phyloP scores from a whole-genome alignment of 257 asterid genomes.

The Catharanthus roseus region DNA sequence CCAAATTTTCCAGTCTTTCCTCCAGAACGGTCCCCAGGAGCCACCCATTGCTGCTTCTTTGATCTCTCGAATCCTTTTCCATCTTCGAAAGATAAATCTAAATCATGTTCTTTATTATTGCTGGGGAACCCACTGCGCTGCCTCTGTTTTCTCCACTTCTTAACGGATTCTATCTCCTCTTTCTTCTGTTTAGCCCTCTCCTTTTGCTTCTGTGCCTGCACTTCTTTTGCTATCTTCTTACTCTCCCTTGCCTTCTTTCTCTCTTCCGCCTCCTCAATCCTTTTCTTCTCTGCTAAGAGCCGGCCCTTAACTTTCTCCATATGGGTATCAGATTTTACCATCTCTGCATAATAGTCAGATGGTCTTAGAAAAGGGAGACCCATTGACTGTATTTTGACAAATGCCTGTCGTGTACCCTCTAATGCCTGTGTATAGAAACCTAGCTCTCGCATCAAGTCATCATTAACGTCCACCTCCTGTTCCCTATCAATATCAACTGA shows the following conservation, averaged over 20 bases:
- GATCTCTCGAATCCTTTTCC: conserved; percentile 58
- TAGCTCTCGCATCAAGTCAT: conserved; percentile 72
- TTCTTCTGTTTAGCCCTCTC: conserved; percentile 90
- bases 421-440: conserved; percentile 85
- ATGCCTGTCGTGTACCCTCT: conserved; percentile 68
- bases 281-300: conserved; percentile 71
- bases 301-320: conserved; percentile 91
- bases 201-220: conserved; percentile 65
- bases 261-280: conserved; percentile 79
- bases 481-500: conserved; percentile 51
- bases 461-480: conserved; percentile 72
- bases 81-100: conserved; percentile 58
- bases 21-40: conserved; percentile 85
- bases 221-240: conserved; percentile 79
- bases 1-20: conserved; percentile 47
- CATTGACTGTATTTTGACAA: conserved; percentile 46
- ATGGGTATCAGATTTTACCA: conserved; percentile 82
- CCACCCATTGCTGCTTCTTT: conserved; percentile 58
- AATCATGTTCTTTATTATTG: conserved; percentile 43
- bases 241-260: conserved; percentile 81
- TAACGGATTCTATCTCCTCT: conserved; percentile 78
- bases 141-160: conserved; percentile 93
- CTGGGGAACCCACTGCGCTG: conserved; percentile 61
- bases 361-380: conserved; percentile 75
- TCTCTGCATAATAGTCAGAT: conserved; percentile 82